phyloP scores from a whole-genome alignment of 2,329 filamentous ascomycete species.

The Fusarium sp. region DNA sequence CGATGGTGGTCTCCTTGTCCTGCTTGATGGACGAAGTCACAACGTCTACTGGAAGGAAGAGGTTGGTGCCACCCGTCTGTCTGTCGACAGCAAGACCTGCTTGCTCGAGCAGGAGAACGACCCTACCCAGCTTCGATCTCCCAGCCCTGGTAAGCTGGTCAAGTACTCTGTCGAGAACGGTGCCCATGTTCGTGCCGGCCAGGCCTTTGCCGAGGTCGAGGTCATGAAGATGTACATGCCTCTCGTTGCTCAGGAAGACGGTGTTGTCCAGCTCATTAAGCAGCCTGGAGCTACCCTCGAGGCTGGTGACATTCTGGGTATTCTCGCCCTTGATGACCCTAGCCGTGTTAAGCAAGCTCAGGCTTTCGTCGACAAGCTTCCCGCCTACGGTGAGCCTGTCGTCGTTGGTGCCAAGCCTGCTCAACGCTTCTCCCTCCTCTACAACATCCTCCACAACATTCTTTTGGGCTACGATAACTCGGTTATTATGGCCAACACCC shows the following conservation, averaged over 20 bases:
- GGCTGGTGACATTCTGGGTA: constrained; percentile 98
- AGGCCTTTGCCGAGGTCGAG: constrained; percentile 96
- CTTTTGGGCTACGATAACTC: constrained; percentile 96
- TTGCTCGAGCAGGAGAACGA: constrained; percentile 98
- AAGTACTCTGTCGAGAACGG: constrained; percentile 98
- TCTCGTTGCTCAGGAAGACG: constrained; percentile 91
- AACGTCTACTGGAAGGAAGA: constrained; percentile 99
- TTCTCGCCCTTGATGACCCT: constrained; percentile 93
- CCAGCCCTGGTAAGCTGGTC: constrained; percentile 96
- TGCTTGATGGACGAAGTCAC: constrained; percentile 92
- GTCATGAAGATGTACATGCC: constrained; percentile 99
- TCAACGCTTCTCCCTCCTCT: constrained; percentile 83
- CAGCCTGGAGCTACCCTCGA: constrained; percentile 98
- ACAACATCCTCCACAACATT: constrained; percentile 85
- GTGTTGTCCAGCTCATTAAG: constrained; percentile 98
- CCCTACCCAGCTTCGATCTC: constrained; percentile 93
- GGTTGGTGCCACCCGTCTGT: constrained; percentile 92
- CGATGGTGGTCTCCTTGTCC: constrained; percentile 91
- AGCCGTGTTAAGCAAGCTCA: constrained; percentile 96
- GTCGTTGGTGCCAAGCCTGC: constrained; percentile 91
- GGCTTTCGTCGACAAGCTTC: constrained; percentile 91
- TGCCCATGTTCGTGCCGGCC: constrained; percentile 89
- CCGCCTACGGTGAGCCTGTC: constrained; percentile 85
- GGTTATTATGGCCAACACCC: constrained; percentile 87
- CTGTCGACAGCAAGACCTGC: constrained; percentile 98